Evolutionary conservation across 768 basidiomycete genomes (phyloP).

Genomic region (Auricularia heimuer): DNA sequence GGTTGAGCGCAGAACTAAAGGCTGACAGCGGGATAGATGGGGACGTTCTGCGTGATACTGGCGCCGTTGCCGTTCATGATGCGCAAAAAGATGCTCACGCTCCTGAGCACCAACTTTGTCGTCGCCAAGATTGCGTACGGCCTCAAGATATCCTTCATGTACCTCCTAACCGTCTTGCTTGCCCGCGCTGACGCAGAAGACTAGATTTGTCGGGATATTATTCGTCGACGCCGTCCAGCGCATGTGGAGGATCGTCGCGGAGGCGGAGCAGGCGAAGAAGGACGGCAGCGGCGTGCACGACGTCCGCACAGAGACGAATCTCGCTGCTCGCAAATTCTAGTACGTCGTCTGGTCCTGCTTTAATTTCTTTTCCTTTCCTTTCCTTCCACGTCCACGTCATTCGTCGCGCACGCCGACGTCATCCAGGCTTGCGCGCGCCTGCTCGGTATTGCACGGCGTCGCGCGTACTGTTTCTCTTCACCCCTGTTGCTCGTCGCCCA

Average conservation of each 20-base stretch:
- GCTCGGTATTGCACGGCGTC: no score
- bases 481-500: no score
- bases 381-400: no score
- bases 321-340: slow-evolving; percentile 93
- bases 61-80: slow-evolving; percentile 73
- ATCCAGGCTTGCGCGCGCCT: no score
- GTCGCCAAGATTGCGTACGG: slow-evolving; percentile 84
- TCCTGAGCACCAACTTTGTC: slow-evolving; percentile 56
- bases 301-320: slow-evolving; percentile 73
- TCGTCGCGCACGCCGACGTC: no score
- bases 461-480: no score
- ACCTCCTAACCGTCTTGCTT: slow-evolving; percentile 14
- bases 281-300: slow-evolving; percentile 40
- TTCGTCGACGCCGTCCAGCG: slow-evolving; percentile 90
- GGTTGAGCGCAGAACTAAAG: not conserved
- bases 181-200: not conserved
- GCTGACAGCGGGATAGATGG: slow-evolving; percentile 39
- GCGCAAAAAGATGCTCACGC: slow-evolving; percentile 60
- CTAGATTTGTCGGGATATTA: slow-evolving; percentile 69
- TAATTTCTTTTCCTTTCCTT: no score
- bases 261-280: slow-evolving; percentile 56
- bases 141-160: slow-evolving; percentile 94
- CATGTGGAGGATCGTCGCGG: slow-evolving; percentile 74
- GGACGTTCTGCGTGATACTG: slow-evolving; percentile 75
- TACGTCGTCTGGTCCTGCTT: slow-evolving; percentile 26